phyloP scores from a whole-genome alignment of 2,329 filamentous ascomycete genomes.

The Allantophomopsis lycopodina region DNA sequence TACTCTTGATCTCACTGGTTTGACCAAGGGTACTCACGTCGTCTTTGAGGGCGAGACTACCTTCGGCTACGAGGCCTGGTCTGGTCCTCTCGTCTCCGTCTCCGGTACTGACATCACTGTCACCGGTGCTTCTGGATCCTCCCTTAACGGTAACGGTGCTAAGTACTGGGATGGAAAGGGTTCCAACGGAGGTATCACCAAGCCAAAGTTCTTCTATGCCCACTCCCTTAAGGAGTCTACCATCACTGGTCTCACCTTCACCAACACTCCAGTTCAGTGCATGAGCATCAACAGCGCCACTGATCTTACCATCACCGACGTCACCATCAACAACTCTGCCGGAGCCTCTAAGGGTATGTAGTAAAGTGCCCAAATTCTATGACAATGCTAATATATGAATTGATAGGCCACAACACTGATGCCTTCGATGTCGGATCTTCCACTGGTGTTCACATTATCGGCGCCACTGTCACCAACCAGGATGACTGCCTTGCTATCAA shows the following conservation, averaged over 20 bases:
- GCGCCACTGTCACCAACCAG: slow-evolving; percentile 39
- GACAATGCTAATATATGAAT: too few species aligned
- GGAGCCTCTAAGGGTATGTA: slow-evolving; percentile 20
- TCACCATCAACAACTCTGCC: slow-evolving; percentile 43
- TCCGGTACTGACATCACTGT: slow-evolving; percentile 41
- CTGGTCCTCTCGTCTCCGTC: slow-evolving; percentile 47
- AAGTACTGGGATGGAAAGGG: slow-evolving; percentile 50
- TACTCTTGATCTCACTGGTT: slow-evolving; percentile 41
- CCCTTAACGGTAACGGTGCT: slow-evolving; percentile 40
- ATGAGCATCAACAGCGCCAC: slow-evolving; percentile 25
- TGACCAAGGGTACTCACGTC: slow-evolving; percentile 36
- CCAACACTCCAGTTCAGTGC: slow-evolving; percentile 39
- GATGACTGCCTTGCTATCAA: slow-evolving; percentile 47
- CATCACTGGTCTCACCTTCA: slow-evolving; percentile 34
- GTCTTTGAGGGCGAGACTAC: slow-evolving; percentile 53
- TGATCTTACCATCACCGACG: slow-evolving; percentile 28
- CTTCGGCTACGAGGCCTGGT: slow-evolving; percentile 53
- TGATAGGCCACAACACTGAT: slow-evolving; percentile 34
- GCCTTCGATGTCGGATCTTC: slow-evolving; percentile 34
- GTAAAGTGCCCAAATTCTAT: not conserved
- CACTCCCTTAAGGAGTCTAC: slow-evolving; percentile 34
- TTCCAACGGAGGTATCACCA: slow-evolving; percentile 40
- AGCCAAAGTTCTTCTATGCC: slow-evolving; percentile 50
- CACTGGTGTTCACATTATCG: slow-evolving; percentile 31
- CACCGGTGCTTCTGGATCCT: slow-evolving; percentile 32